Percentiles rank a stretch among this genome's conserved stretches.
Evolutionary conservation across 2,329 filamentous ascomycete species (phyloP).

Genomic region (Didymella pinodella): DNA sequence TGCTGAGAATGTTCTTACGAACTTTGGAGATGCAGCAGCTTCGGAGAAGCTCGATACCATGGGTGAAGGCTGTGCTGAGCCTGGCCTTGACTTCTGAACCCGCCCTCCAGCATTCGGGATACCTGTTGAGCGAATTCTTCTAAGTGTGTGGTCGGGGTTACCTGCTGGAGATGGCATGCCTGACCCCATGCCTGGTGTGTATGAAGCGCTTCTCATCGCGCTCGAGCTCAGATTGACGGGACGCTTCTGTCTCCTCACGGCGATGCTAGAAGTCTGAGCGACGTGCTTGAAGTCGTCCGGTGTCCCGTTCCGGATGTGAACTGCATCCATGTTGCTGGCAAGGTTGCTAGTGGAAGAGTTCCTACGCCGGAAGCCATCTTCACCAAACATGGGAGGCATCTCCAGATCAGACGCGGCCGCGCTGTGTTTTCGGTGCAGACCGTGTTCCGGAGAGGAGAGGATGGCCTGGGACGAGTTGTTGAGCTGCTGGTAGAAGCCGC

Average conservation of each 20-base stretch:
- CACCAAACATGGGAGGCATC: slow-evolving; percentile 38
- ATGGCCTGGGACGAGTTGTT: slow-evolving; percentile 49
- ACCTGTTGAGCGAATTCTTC: slow-evolving; percentile 58
- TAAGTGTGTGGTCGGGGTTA: slow-evolving; percentile 51
- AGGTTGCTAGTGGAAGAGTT: slow-evolving; percentile 52
- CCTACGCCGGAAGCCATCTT: slow-evolving; percentile 45
- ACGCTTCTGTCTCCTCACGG: slow-evolving; percentile 52
- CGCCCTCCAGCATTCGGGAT: slow-evolving; percentile 55
- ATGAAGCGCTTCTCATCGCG: slow-evolving; percentile 54
- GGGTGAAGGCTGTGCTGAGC: slow-evolving; percentile 59
- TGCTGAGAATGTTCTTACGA: slow-evolving; percentile 50
- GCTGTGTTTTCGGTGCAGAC: slow-evolving; percentile 40
- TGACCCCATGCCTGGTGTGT: slow-evolving; percentile 51
- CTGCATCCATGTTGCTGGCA: slow-evolving; percentile 50
- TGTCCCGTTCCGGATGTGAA: slow-evolving; percentile 48
- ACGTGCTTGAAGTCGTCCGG: slow-evolving; percentile 50
- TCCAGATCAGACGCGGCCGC: slow-evolving; percentile 45
- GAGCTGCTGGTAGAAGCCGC: slow-evolving; percentile 47
- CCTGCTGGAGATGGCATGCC: slow-evolving; percentile 52
- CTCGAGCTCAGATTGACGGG: slow-evolving; percentile 52
- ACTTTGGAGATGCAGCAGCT: slow-evolving; percentile 58
- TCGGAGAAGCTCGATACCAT: slow-evolving; percentile 57
- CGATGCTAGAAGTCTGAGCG: slow-evolving; percentile 52
- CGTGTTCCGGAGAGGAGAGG: slow-evolving; percentile 45
- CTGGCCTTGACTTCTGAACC: slow-evolving; percentile 56